These are phyloP conservation scores for Lanmaoa pseudosensibilis DNA, from an alignment of 768 basidiomycete genomes.

Conservation along the genomic window DNA sequence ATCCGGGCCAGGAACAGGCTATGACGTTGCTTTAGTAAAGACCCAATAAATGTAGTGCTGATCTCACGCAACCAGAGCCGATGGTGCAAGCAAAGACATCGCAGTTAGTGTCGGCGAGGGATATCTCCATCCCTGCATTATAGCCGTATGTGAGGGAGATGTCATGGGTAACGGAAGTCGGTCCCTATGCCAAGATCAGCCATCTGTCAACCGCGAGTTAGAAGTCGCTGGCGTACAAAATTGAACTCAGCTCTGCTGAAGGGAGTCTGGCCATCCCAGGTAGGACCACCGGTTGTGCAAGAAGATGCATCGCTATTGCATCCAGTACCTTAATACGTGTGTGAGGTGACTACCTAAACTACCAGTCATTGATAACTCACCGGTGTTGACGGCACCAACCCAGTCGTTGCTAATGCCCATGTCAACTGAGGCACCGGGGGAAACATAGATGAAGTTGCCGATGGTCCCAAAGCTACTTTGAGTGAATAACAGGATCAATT, in stretches of 20 bases:
- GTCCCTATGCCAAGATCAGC: not conserved
- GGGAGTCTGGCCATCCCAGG: constrained; percentile 15
- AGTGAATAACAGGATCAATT: constrained; percentile 16
- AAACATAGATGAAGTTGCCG: constrained; percentile 14
- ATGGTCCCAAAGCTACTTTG: constrained; percentile 14
- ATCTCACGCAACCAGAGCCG: constrained; percentile 21
- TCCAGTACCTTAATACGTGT: constrained; percentile 25
- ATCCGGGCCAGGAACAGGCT: constrained; percentile 18
- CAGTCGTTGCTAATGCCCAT: constrained; percentile 33
- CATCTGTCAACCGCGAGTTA: not conserved
- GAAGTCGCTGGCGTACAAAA: constrained; percentile 21
- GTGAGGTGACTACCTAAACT: too few species aligned
- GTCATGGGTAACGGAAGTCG: constrained; percentile 28
- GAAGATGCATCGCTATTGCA: constrained; percentile 15
- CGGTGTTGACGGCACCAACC: constrained; percentile 33
- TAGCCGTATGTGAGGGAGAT: constrained; percentile 36
- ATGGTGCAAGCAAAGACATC: constrained; percentile 24
- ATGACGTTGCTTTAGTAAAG: too few species aligned
- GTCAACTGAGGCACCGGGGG: constrained; percentile 3
- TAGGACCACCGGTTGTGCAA: constrained; percentile 32
- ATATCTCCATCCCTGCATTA: constrained; percentile 22
- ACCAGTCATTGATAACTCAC: constrained; percentile 10
- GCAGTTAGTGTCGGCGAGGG: constrained; percentile 14
- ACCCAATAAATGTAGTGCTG: not conserved
- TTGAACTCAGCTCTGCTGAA: constrained; percentile 20